phyloP scores from a whole-genome alignment of 306 rosid species.

The Nissolia schottii region DNA sequence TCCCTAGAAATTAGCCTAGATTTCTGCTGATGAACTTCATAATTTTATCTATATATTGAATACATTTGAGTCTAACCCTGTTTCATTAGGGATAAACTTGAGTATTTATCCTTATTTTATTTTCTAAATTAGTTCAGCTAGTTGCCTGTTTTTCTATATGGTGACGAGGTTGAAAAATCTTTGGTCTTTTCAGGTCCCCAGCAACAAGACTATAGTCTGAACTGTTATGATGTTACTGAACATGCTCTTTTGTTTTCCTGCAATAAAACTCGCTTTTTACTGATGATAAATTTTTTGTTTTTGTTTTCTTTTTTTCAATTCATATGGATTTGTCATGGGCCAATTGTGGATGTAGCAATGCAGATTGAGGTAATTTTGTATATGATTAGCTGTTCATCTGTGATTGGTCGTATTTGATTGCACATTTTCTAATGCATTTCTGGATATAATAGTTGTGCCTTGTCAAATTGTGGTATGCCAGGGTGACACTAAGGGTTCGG shows the following conservation, averaged over 20 bases:
- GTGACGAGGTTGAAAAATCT: too few relatives aligned
- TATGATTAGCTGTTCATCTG: neutral
- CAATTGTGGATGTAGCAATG: slow-evolving; percentile 30
- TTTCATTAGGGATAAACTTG: too few relatives aligned
- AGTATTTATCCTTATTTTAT: too few relatives aligned
- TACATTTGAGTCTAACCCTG: too few relatives aligned
- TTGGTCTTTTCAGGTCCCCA: too few relatives aligned
- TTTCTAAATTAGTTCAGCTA: too few relatives aligned
- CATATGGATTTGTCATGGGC: slow-evolving; percentile 21
- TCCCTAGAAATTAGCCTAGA: too few relatives aligned
- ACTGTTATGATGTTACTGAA: too few relatives aligned
- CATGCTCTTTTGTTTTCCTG: neutral
- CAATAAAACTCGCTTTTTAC: slow-evolving; percentile 7
- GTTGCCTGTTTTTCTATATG: too few relatives aligned
- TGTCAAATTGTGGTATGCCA: slow-evolving; percentile 26
- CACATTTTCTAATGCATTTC: neutral
- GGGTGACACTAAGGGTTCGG: slow-evolving; percentile 90
- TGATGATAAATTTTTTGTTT: slow-evolving; percentile 15
- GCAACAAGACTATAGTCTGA: too few relatives aligned
- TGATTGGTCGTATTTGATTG: neutral
- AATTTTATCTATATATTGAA: too few relatives aligned
- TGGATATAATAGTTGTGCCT: neutral
- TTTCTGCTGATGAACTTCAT: too few relatives aligned
- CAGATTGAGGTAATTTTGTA: slow-evolving; percentile 71
- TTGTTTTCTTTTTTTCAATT: neutral